Evolutionary conservation across 2,329 filamentous ascomycete species (phyloP), one percentile per base, ranked within the genome.

Genomic region (Beauveria sp.): DNA sequence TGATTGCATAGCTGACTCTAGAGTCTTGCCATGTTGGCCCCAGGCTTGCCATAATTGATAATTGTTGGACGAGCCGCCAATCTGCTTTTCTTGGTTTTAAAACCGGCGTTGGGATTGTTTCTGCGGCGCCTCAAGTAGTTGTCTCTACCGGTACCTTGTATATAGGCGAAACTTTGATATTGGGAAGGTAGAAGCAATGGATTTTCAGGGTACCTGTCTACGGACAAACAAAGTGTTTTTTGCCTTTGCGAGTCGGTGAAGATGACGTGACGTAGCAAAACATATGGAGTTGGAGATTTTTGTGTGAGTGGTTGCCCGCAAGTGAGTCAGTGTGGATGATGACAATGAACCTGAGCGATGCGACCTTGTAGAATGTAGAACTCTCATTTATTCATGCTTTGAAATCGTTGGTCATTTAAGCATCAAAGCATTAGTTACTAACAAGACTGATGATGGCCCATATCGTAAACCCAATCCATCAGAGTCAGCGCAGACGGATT

Each of bases 181-280:
- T 59, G 22, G 46, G 34, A 59, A 12, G 56, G 46, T 59, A 59
- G 56, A 51, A 59, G 56, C 56, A 42, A 31, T 24, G 56, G 9
- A 9, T 12, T 20, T 56, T 59, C 31, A 34, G 46, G 56, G 28
- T 59, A 59, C 31, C 18, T 28, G 55, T 50, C 45, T 26, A 42
- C 31, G 45, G 55, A 50, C 55, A 50, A 48, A 42, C 28, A 14
- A 5, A 40, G 31, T 18, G 16, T 43, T 54, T 24, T 26, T 26
- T 48, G 3, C 3, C 43, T 2, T 8, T 20, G 18, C 10, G 40
- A 46, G 20, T 46, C 43, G 12, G 20, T 46, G 43, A 24, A 38
- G 12, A 14, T 10, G 2, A 38, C 2, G 34, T 38, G 34, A 38
- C 34, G 34, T 38, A 38, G 34, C 34, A 14, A 38, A 38, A 5